Evolutionary conservation across 2,329 filamentous ascomycete genomes (phyloP).

Genomic region (Exophiala xenobiotica): DNA sequence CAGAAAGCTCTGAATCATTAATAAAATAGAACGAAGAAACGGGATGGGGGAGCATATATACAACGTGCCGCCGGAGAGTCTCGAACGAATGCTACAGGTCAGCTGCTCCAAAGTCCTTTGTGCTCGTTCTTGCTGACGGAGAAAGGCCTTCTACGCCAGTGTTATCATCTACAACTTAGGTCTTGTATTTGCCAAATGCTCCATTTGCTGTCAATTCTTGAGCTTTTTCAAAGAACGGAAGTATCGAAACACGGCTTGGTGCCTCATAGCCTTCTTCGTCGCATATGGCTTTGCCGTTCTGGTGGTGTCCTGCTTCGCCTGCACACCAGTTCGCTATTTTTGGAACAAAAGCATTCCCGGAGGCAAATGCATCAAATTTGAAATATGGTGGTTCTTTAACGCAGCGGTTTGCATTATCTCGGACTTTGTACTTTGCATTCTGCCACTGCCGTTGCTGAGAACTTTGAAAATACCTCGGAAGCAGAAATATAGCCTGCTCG

Average conservation of each 20-base stretch:
- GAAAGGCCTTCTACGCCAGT: not conserved
- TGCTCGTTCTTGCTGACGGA: not conserved
- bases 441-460: not conserved
- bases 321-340: not conserved
- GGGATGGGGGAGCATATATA: not conserved
- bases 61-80: not conserved
- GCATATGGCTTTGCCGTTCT: not conserved
- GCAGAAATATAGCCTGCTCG: not conserved
- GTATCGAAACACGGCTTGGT: not conserved
- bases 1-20: not conserved
- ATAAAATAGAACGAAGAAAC: not conserved
- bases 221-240: not conserved
- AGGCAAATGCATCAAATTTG: not conserved
- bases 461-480: not conserved
- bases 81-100: not conserved
- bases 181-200: not conserved
- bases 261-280: not conserved
- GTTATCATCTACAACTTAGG: not conserved
- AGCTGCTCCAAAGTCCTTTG: not conserved
- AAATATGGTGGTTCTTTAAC: not conserved
- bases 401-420: not conserved
- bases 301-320: not conserved
- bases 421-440: not conserved
- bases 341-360: not conserved
- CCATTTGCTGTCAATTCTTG: not conserved